phyloP scores from a whole-genome alignment of 148 eudicot species.

The Heliosperma pusillum region DNA sequence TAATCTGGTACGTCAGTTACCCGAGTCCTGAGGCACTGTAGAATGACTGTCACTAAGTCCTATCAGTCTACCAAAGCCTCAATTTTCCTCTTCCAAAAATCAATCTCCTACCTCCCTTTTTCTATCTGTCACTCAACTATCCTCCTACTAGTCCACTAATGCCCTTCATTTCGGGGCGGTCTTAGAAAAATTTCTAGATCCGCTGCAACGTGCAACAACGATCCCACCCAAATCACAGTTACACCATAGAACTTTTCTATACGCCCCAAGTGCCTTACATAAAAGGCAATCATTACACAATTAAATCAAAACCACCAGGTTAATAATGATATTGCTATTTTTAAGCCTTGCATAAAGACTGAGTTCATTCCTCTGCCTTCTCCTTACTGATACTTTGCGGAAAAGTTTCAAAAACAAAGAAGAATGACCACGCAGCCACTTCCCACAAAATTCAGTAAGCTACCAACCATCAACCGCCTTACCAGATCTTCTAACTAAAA shows the following conservation, averaged over 20 bases:
- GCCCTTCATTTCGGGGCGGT: too few relatives aligned
- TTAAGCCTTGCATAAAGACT: background rate
- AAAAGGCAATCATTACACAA: background rate
- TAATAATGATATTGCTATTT: background rate
- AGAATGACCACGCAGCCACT: too few relatives aligned
- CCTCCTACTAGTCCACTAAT: slow-evolving; percentile 28
- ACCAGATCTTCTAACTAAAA: too few relatives aligned
- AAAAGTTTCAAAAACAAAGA: too few relatives aligned
- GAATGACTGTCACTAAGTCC: slow-evolving; percentile 56
- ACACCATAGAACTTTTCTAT: background rate
- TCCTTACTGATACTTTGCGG: background rate
- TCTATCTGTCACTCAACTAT: slow-evolving; percentile 41
- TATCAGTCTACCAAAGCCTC: slow-evolving; percentile 44
- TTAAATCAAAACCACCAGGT: background rate
- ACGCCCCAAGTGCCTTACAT: background rate
- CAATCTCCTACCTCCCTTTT: slow-evolving; percentile 9
- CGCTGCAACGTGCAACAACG: too few relatives aligned
- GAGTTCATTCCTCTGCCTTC: background rate
- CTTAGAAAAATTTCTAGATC: too few relatives aligned
- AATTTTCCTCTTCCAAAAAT: slow-evolving; percentile 30
- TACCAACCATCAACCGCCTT: too few relatives aligned
- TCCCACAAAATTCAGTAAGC: too few relatives aligned
- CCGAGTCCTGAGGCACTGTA: slow-evolving; percentile 27
- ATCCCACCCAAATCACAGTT: background rate
- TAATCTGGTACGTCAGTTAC: slow-evolving; percentile 44